Percentiles rank a stretch among this genome's conserved stretches.
Conservation (phyloP, 2,329 filamentous ascomycete species). For the Alternaria sp. region DNA sequence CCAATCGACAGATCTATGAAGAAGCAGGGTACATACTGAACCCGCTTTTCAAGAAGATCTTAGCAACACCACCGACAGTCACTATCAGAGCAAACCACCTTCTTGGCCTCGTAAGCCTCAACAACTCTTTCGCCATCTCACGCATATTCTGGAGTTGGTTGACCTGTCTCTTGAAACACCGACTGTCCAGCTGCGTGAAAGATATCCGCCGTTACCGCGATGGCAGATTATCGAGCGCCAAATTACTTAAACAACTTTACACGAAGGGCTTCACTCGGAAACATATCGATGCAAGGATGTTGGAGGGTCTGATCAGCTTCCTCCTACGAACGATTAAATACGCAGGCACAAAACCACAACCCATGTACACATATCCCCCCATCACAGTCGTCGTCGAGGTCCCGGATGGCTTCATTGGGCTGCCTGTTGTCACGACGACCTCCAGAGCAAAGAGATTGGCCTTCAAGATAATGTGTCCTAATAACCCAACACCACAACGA, state of each 20-base stretch:
- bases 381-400: background rate
- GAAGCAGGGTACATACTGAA: constrained; percentile 11
- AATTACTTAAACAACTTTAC: background rate
- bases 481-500: background rate
- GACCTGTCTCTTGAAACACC: background rate
- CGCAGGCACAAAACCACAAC: background rate
- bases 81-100: background rate
- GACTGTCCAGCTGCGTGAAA: background rate
- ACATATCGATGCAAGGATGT: background rate
- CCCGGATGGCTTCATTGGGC: background rate
- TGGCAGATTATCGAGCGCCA: background rate
- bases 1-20: constrained; percentile 1
- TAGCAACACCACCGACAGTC: background rate
- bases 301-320: constrained; percentile 1
- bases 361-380: background rate
- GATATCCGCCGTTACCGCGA: background rate
- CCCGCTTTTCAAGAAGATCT: background rate
- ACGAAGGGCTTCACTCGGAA: background rate
- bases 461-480: background rate
- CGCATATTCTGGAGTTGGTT: background rate
- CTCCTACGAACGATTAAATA: constrained; percentile 4
- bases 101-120: background rate
- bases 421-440: background rate
- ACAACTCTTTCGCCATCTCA: background rate
- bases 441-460: background rate